These are phyloP conservation scores for Ploettnerulaceae sp. DNA, from an alignment of 2,329 filamentous ascomycete species.

Conservation along the genomic window DNA sequence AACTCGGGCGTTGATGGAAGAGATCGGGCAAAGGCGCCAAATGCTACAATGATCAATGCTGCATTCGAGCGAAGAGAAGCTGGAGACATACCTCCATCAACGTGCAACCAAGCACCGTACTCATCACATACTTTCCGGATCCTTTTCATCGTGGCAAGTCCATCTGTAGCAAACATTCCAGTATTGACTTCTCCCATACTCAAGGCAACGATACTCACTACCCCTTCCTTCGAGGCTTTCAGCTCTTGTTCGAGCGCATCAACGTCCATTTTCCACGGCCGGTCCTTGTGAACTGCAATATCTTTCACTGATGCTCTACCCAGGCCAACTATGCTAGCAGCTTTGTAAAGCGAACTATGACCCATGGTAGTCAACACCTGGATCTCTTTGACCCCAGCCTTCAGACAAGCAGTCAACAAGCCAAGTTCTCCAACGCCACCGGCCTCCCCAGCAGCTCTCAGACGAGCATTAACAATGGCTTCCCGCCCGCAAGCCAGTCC, in stretches of 20 bases:
- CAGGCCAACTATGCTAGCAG: conserved; percentile 75
- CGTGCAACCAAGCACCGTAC: conserved; percentile 80
- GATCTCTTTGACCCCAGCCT: conserved; percentile 60
- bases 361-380: conserved; percentile 76
- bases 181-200: conserved; percentile 90
- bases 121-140: conserved; percentile 67
- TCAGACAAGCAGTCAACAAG: conserved; percentile 58
- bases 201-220: conserved; percentile 72
- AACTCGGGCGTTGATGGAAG: conserved; percentile 57
- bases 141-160: conserved; percentile 40
- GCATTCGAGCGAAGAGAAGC: neutral
- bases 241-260: conserved; percentile 58
- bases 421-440: conserved; percentile 64
- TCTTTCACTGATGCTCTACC: conserved; percentile 65
- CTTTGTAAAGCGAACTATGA: conserved; percentile 81
- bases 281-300: conserved; percentile 45
- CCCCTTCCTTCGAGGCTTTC: conserved; percentile 39
- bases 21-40: conserved; percentile 74
- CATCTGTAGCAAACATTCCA: conserved; percentile 66
- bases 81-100: conserved; percentile 61
- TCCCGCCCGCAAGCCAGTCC: conserved; percentile 70
- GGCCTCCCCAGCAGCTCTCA: conserved; percentile 29
- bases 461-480: conserved; percentile 44
- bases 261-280: conserved; percentile 68
- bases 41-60: conserved; percentile 47